Evolutionary conservation across 2,329 filamentous ascomycete species (phyloP), one percentile per base, ranked within the genome.

Genomic region (Cercospora berteroae): DNA sequence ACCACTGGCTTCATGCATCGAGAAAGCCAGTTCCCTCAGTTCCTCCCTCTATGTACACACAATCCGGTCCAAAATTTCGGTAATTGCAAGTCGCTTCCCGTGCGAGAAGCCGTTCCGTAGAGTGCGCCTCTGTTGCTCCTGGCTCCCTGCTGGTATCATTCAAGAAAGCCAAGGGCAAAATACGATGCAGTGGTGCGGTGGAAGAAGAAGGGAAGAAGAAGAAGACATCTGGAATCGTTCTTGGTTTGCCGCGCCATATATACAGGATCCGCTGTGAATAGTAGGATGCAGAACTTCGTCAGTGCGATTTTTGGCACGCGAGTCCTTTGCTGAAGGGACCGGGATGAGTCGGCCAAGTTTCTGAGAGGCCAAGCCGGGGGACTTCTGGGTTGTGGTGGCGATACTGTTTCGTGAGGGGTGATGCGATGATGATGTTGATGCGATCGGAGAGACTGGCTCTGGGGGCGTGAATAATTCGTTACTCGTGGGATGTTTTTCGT

Each of bases 181-280:
- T 12, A 12, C 44, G 18, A 23, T 20, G 9, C 44, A 12, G 20
- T 5, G 36, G 18, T 50, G 44, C 20, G 42, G 42, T 48, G n/a
- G 4, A 56, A 16, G 50, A 56, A 56, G 20, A 27, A n/a, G n/a
- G n/a, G 25, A 16, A 56, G 20, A 16, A n/a, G 50, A 31, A 56
- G 13, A 13, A 31, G 18, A 50, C 23, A 25, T 55, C 52, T 56
- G 52, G 23, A 27, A 13, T n/a, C 52, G 52, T 56, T 31, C 52
- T 27, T 18, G 18, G 48, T n/a, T 61, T n/a, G 33, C 59, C 59
- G n/a, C 59, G 33, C 36, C 33, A 61, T 44, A 61, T 61, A 4
- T 27, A 61, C 59, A 61, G 59, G 23, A n/a, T 23, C 23, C 23
- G 59, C 39, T 27, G 33, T 12, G 12, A 31, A n/a, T 31, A 8